Evolutionary conservation across 805 yeast genomes (phyloP), one percentile per base, ranked within the genome.

Genomic region (Millerozyma acaciae): DNA sequence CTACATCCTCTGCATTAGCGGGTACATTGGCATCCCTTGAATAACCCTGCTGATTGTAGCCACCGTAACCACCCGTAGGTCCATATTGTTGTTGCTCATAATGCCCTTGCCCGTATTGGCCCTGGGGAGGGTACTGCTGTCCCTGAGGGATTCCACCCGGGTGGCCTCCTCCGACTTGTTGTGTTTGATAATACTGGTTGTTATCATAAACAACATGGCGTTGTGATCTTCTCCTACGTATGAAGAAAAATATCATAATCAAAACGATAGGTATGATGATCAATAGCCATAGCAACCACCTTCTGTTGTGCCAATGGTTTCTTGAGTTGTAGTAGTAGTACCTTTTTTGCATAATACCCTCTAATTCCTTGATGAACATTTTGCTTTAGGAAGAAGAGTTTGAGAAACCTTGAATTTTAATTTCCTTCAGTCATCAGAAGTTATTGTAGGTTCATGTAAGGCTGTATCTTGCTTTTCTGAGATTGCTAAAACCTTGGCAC

Each of bases 271-370:
- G 43, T 23, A 47, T 33, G 8, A 40, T 16, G 6, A 43, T 5
- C 12, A 47, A 26, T 9, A 42, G 34, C 43, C 42, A 44, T 26
- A 44, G 35, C 16, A 32, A 26, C 42, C 46, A 42, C 26, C 46
- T 37, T 10, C 16, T 19, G n/a, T 16, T 16, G 12, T 18, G 12
- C 34, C 34, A 32, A 17, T 17, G 16, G 18, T 12, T 31, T n/a
- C 21, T 17, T n/a, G 22, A 12, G 26, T 27, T 25, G 16, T 36
- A 18, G 31, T 25, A 23, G 32, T 44, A 44, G 23, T 19, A 23
- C 33, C 51, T 41, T 31, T 44, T 44, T 14, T n/a, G n/a, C n/a
- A n/a, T n/a, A n/a, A n/a, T n/a, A 16, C 13, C 30, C 9, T 16
- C 21, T 18, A 15, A 12, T 12, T 25, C 30, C 7, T 33, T 32